These are phyloP conservation scores for Gentiana macrophylla DNA, from an alignment of 257 asterid species.

Conservation along the genomic window DNA sequence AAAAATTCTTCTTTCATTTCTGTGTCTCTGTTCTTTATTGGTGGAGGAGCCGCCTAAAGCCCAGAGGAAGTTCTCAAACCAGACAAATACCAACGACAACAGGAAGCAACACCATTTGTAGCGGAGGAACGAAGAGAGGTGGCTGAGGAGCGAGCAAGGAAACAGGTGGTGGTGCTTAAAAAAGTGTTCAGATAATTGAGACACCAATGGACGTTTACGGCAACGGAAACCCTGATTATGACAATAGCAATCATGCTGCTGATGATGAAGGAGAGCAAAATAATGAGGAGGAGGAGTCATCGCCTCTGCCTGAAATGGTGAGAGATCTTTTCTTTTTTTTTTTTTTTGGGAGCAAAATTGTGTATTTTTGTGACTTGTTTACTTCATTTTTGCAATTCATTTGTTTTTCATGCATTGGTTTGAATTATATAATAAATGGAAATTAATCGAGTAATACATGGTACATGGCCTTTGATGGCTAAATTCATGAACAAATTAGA, in stretches of 20 bases:
- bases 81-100: slow-evolving; percentile 5
- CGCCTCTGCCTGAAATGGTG: slow-evolving; percentile 69
- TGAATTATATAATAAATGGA: not conserved
- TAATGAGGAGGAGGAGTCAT: not conserved
- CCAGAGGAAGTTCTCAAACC: slow-evolving; percentile 49
- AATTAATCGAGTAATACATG: not conserved
- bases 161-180: slow-evolving; percentile 14
- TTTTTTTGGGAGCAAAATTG: not conserved
- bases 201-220: slow-evolving; percentile 45
- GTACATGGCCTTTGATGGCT: too few relatives aligned
- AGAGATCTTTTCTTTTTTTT: slow-evolving; percentile 6
- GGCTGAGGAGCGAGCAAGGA: slow-evolving; percentile 27
- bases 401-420: not conserved
- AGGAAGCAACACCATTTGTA: slow-evolving; percentile 43
- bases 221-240: slow-evolving; percentile 36
- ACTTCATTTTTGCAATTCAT: not conserved
- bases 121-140: slow-evolving; percentile 24
- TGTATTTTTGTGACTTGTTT: too few relatives aligned
- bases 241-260: slow-evolving; percentile 21
- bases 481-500: too few relatives aligned
- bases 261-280: slow-evolving; percentile 38
- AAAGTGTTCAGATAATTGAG: slow-evolving; percentile 31
- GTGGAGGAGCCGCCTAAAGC: slow-evolving; percentile 1
- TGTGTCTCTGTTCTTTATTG: not conserved
- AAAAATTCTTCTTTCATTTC: not conserved